A percentile compares a stretch with the other conserved stretches of the same genome.
These are phyloP conservation scores for Leishmania lainsoni DNA, from an alignment of 208 protist species.

Conservation along the genomic window DNA sequence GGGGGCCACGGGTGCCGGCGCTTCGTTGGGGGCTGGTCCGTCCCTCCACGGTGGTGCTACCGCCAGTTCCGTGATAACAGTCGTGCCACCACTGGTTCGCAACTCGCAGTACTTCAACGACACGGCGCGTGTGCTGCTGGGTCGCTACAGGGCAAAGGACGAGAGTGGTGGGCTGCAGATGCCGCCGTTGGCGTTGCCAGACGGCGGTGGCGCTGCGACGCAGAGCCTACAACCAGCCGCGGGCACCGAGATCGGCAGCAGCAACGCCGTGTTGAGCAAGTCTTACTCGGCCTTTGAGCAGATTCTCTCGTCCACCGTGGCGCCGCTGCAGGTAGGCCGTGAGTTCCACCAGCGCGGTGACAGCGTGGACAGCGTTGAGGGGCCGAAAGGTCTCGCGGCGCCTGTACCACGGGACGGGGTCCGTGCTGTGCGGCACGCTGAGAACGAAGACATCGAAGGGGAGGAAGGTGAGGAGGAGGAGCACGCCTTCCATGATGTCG, in stretches of 20 bases:
- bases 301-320: slow-evolving; percentile 43
- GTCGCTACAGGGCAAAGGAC: slow-evolving; percentile 28
- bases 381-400: background rate
- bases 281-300: slow-evolving; percentile 47
- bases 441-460: background rate
- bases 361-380: background rate
- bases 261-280: background rate
- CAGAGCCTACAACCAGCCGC: too few relatives aligned
- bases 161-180: background rate
- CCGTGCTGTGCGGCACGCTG: background rate
- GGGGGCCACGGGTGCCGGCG: background rate
- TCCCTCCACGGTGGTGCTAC: background rate
- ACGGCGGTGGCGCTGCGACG: background rate
- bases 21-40: background rate
- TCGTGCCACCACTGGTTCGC: slow-evolving; percentile 5
- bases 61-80: background rate
- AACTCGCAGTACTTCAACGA: slow-evolving; percentile 37
- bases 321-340: slow-evolving; percentile 26
- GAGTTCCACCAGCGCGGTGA: slow-evolving; percentile 49
- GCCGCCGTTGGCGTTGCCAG: background rate
- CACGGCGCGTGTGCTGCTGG: slow-evolving; percentile 43
- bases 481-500: slow-evolving; percentile 11
- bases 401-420: background rate
- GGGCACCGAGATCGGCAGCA: background rate
- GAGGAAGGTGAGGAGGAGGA: slow-evolving; percentile 8